phyloP scores from a whole-genome alignment of 2,329 filamentous ascomycete genomes.

The Penicillium sp. region DNA sequence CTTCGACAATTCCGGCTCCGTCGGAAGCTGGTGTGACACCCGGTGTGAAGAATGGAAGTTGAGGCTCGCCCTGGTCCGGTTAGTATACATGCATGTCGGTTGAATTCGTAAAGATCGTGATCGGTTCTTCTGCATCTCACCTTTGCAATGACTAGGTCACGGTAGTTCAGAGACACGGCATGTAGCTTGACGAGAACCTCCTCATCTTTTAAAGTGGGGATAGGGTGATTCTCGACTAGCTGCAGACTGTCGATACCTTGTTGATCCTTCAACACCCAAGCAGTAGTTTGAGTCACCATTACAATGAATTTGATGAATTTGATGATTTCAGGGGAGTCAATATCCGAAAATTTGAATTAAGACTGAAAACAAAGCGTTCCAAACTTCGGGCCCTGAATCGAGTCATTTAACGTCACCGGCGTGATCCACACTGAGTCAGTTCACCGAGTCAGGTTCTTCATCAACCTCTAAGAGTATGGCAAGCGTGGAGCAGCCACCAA shows the following conservation, averaged over 20 bases:
- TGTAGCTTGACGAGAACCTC: conserved; percentile 66
- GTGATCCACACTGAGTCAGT: background rate
- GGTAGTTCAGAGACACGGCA: conserved; percentile 45
- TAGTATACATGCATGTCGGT: conserved; percentile 30
- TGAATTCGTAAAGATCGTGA: no score
- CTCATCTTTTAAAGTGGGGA: conserved; percentile 63
- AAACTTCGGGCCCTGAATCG: background rate
- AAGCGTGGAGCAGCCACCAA: no score
- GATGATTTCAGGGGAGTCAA: background rate
- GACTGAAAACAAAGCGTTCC: background rate
- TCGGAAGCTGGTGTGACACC: conserved; percentile 48
- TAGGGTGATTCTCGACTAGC: conserved; percentile 51
- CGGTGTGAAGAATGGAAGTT: conserved; percentile 15
- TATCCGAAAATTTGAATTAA: background rate
- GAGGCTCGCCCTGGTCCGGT: conserved; percentile 49
- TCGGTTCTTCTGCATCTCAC: background rate
- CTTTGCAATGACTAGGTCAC: conserved; percentile 43
- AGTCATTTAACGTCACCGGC: background rate
- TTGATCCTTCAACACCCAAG: conserved; percentile 36
- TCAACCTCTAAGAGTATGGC: background rate
- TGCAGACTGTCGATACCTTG: conserved; percentile 44
- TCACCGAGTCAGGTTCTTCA: background rate
- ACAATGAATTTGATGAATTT: background rate
- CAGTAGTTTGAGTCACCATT: background rate
- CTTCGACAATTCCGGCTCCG: conserved; percentile 43